phyloP scores from a whole-genome alignment of 495 filamentous ascomycete species.

The Podospora appendiculata region DNA sequence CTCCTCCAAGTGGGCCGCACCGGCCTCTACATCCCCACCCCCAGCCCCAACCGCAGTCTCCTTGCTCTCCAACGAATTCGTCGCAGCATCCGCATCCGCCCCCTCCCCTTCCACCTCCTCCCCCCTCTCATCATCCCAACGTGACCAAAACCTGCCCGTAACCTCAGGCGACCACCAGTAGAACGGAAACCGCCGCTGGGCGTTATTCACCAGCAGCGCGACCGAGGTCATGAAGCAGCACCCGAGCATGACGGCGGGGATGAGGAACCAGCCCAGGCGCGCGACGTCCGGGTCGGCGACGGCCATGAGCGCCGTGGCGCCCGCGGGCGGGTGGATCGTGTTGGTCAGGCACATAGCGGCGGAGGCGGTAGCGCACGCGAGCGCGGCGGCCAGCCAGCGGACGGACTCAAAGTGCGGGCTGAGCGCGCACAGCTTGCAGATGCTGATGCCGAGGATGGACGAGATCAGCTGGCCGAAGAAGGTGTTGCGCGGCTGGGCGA shows the following conservation, averaged over 20 bases:
- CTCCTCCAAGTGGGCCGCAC: slow-evolving; percentile 5
- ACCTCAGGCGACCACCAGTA: slow-evolving; percentile 66
- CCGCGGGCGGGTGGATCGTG: slow-evolving; percentile 81
- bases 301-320: slow-evolving; percentile 76
- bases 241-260: slow-evolving; percentile 60
- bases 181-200: slow-evolving; percentile 65
- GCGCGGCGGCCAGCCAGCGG: slow-evolving; percentile 59
- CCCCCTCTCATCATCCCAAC: neutral
- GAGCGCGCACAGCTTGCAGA: slow-evolving; percentile 63
- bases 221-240: slow-evolving; percentile 56
- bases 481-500: slow-evolving; percentile 74
- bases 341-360: slow-evolving; percentile 68
- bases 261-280: slow-evolving; percentile 63
- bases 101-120: neutral
- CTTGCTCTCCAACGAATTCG: neutral
- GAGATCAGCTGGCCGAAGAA: slow-evolving; percentile 66
- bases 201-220: slow-evolving; percentile 67
- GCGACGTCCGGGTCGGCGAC: slow-evolving; percentile 51
- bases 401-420: slow-evolving; percentile 44
- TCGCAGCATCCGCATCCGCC: neutral
- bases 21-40: neutral
- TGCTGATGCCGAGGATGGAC: slow-evolving; percentile 55
- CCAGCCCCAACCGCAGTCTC: neutral
- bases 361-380: slow-evolving; percentile 62
- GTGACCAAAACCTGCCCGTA: slow-evolving; percentile 25